phyloP scores from a whole-genome alignment of 1,284 basidiomycete genomes.

The Pseudozyma pruni region DNA sequence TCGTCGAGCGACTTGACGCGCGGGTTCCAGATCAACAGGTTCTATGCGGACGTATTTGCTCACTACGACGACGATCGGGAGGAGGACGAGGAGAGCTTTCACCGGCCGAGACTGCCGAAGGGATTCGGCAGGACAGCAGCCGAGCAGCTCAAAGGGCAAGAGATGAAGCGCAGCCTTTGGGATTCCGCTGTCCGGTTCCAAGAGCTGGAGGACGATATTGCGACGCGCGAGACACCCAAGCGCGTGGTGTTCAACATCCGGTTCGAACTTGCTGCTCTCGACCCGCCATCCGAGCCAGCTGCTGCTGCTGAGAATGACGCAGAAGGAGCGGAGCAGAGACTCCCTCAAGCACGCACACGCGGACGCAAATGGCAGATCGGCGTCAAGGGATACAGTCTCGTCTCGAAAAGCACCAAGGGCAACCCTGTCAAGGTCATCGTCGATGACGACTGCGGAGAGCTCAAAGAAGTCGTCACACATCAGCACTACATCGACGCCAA shows the following conservation, averaged over 20 bases:
- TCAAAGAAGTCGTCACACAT: conserved; percentile 51
- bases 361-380: conserved; percentile 81
- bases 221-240: conserved; percentile 79
- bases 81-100: conserved; percentile 27
- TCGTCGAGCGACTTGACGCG: conserved; percentile 70
- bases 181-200: conserved; percentile 55
- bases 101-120: conserved; percentile 14
- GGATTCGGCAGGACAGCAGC: conserved; percentile 30
- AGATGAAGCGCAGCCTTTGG: conserved; percentile 44
- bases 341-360: conserved; percentile 54
- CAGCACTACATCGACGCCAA: conserved; percentile 79
- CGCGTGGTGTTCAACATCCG: conserved; percentile 85
- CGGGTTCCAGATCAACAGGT: conserved; percentile 74
- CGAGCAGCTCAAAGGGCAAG: conserved; percentile 40
- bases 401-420: conserved; percentile 45
- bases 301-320: conserved; percentile 3
- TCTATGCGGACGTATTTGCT: conserved; percentile 71
- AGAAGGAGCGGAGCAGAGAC: conserved; percentile 25
- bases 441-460: conserved; percentile 52
- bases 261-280: conserved; percentile 75
- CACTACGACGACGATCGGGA: conserved; percentile 61
- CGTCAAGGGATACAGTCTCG: conserved; percentile 78
- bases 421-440: conserved; percentile 61
- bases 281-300: conserved; percentile 12
- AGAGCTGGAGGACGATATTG: conserved; percentile 64